A percentile compares a stretch with the other conserved stretches of the same genome.
These are phyloP conservation scores for Arachis hypogaea DNA, from an alignment of 306 rosid genomes.

Conservation along the genomic window DNA sequence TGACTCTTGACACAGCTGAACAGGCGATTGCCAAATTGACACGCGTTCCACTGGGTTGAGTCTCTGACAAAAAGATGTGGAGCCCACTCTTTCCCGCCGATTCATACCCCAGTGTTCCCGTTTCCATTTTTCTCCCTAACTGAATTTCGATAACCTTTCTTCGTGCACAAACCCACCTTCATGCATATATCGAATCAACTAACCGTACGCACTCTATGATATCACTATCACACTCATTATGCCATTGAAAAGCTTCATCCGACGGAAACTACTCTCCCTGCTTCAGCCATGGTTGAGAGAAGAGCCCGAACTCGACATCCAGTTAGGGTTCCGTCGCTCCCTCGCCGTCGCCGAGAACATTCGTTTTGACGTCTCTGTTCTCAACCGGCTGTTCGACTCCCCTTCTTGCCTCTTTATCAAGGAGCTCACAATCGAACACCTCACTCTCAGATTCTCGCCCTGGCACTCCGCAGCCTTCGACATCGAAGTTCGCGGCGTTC, in stretches of 20 bases:
- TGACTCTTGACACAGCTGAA: no score
- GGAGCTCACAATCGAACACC: slow-evolving; percentile 59
- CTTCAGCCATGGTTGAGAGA: slow-evolving; percentile 78
- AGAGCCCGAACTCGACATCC: slow-evolving; percentile 62
- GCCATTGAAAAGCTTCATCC: slow-evolving; percentile 52
- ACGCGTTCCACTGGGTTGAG: slow-evolving; percentile 7
- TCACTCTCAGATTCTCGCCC: slow-evolving; percentile 61
- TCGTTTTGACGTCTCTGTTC: slow-evolving; percentile 56
- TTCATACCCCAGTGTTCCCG: neutral
- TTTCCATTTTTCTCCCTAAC: neutral
- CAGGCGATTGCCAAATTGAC: neutral
- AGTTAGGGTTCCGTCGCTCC: slow-evolving; percentile 67
- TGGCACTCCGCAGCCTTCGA: slow-evolving; percentile 73
- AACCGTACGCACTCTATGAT: slow-evolving; percentile 11
- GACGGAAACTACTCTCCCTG: slow-evolving; percentile 66
- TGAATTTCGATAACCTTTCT: neutral
- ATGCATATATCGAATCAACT: neutral
- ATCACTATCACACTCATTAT: slow-evolving; percentile 29
- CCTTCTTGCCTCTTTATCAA: slow-evolving; percentile 51
- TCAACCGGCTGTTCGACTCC: slow-evolving; percentile 61
- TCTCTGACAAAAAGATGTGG: neutral
- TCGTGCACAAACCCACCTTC: neutral
- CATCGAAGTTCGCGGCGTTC: slow-evolving; percentile 64
- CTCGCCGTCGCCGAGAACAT: slow-evolving; percentile 53
- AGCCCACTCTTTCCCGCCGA: slow-evolving; percentile 51